phyloP scores from a whole-genome alignment of 1,284 basidiomycete genomes.

The Mycena sp. region DNA sequence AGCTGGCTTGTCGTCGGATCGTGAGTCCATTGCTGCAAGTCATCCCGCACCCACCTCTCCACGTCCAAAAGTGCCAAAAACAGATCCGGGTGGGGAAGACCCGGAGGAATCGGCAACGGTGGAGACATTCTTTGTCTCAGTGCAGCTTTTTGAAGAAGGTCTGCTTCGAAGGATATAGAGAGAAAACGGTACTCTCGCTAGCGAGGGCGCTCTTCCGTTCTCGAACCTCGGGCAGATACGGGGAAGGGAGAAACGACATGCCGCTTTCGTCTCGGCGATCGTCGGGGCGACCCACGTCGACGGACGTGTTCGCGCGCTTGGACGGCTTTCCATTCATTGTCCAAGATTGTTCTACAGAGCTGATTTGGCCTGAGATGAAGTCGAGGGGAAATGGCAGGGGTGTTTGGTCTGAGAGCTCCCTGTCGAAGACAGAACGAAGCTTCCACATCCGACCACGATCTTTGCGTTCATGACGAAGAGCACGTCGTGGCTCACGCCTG shows the following conservation, averaged over 20 bases:
- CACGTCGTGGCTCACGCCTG: conserved; percentile 44
- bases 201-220: background rate
- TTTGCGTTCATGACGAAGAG: conserved; percentile 47
- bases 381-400: conserved; percentile 1
- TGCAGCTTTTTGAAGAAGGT: background rate
- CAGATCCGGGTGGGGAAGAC: conserved; percentile 45
- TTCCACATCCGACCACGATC: conserved; percentile 43
- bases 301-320: conserved; percentile 35
- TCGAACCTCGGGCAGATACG: background rate
- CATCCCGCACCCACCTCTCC: conserved; percentile 40
- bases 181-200: background rate
- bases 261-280: conserved; percentile 37
- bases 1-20: background rate
- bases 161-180: background rate
- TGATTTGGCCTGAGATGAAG: background rate
- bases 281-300: conserved; percentile 41
- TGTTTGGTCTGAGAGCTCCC: background rate
- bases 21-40: conserved; percentile 12
- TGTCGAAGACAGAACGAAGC: conserved; percentile 6
- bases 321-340: conserved; percentile 44
- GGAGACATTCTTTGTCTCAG: background rate
- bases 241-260: conserved; percentile 38
- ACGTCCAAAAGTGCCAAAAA: conserved; percentile 44
- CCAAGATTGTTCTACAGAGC: conserved; percentile 28
- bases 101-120: background rate